Evolutionary conservation across 306 rosid species (phyloP).

Genomic region (Medicago ruthenica): DNA sequence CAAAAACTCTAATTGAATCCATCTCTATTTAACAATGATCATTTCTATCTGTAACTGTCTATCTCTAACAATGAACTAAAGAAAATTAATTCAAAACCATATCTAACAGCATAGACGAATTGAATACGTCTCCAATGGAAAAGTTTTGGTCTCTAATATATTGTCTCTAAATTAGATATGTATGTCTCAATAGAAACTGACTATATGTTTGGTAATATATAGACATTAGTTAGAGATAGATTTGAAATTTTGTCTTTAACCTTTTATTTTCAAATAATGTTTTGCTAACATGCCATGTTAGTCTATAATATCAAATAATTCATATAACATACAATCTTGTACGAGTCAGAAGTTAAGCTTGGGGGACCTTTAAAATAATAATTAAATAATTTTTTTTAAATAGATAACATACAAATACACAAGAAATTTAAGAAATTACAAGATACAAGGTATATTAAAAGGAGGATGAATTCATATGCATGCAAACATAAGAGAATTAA

Average conservation of each 20-base stretch:
- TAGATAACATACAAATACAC: too few relatives aligned
- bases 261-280: not conserved
- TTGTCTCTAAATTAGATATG: not conserved
- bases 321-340: not conserved
- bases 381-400: too few relatives aligned
- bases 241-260: not conserved
- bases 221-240: slow-evolving; percentile 2
- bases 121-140: not conserved
- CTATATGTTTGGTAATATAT: not conserved
- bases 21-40: too few relatives aligned
- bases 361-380: too few relatives aligned
- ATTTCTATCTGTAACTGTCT: too few relatives aligned
- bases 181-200: not conserved
- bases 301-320: not conserved
- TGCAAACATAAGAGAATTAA: too few relatives aligned
- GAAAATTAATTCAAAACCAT: not conserved
- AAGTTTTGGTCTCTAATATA: not conserved
- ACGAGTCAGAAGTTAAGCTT: too few relatives aligned
- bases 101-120: not conserved
- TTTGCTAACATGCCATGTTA: not conserved
- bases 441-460: too few relatives aligned
- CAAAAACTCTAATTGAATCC: too few relatives aligned
- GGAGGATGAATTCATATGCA: too few relatives aligned
- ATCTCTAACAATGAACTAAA: not conserved
- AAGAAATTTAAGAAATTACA: too few relatives aligned